Base-by-base conservation (phyloP, 1,139 yeast species). In the Geotrichum candidum region DNA sequence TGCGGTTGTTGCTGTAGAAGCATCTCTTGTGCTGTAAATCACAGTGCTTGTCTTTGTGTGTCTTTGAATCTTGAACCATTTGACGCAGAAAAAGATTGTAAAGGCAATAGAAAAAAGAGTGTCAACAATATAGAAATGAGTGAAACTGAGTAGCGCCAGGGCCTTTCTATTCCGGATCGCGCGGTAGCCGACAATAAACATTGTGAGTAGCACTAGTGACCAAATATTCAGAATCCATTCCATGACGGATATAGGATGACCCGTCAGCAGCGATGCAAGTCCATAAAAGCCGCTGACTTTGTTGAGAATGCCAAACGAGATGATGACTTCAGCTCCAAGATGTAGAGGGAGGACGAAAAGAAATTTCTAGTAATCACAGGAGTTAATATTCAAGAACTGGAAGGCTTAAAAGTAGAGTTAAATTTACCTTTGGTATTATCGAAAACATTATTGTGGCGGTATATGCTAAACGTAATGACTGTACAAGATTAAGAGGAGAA, bases 211-310 rank as follows among this genome's bases (percentile, higher is more conserved):
- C 3, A 82, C 62, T 22, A 90, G 77, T 3, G 96, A 87, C 67
- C 86, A 74, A 50, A 87, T 71, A 74, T 92, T 90, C 69, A 87
- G 84, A 1, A 88, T 67, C 96, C 97, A 89, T 72, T 94, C 97
- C 78, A 88, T 78, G 65, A 85, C 84, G 65, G 86, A 86, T 63
- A 92, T 80, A 1, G 95, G 96, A 70, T 91, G 97, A 1, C 97
- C 80, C 0, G 97, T 92, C 70, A 94, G 82, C 53, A 94, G 76
- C 0, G 98, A 91, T 46, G 92, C 78, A 52, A 92, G 78, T 35
- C 98, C 99, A 74, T 87, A 94, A 33, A 86, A 78, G 10, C 98
- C 97, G 62, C 96, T 86, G 65, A 94, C 90, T 73, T 92, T 92
- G 77, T 94, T 92, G 68, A 92, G 80, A 56, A 91, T 83, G 27